Percentiles rank a stretch among this genome's conserved stretches.
phyloP scores from a whole-genome alignment of 768 basidiomycete species.

The Scleroderma citrinum region DNA sequence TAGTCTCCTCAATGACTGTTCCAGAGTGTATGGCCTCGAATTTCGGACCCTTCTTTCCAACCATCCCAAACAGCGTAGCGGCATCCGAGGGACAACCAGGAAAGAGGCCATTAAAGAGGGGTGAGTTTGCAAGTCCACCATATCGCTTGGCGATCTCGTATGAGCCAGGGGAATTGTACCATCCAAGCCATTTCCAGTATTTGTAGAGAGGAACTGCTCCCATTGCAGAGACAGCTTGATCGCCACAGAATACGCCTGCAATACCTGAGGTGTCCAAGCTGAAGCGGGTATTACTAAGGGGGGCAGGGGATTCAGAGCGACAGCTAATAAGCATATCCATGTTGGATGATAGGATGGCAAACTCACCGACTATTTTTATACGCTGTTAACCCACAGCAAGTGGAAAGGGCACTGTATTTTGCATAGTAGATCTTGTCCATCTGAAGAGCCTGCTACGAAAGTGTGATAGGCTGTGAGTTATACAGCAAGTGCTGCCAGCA shows the following conservation, averaged over 20 bases:
- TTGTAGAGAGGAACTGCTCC: constrained; percentile 22
- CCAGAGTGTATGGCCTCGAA: constrained; percentile 15
- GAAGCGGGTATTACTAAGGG: not conserved
- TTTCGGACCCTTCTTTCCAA: constrained; percentile 14
- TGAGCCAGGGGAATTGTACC: constrained; percentile 31
- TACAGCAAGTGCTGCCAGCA: no score
- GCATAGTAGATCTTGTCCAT: no score
- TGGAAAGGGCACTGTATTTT: no score
- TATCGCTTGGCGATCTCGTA: constrained; percentile 14
- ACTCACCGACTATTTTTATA: no score
- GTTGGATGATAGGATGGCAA: no score
- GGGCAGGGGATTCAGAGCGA: no score
- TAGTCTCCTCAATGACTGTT: constrained; percentile 11
- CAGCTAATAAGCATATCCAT: no score
- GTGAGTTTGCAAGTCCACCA: constrained; percentile 18
- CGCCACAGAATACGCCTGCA: constrained; percentile 25
- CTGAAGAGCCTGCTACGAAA: no score
- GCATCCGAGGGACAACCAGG: constrained; percentile 17
- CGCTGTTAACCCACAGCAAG: no score
- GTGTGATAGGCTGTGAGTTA: no score
- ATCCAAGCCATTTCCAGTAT: constrained; percentile 24
- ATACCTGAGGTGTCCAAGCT: constrained; percentile 19
- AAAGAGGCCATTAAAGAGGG: constrained; percentile 21
- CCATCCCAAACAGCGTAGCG: constrained; percentile 13
- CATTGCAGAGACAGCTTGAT: constrained; percentile 27